phyloP scores from a whole-genome alignment of 345 rosid species.

The Citrus reticulata region DNA sequence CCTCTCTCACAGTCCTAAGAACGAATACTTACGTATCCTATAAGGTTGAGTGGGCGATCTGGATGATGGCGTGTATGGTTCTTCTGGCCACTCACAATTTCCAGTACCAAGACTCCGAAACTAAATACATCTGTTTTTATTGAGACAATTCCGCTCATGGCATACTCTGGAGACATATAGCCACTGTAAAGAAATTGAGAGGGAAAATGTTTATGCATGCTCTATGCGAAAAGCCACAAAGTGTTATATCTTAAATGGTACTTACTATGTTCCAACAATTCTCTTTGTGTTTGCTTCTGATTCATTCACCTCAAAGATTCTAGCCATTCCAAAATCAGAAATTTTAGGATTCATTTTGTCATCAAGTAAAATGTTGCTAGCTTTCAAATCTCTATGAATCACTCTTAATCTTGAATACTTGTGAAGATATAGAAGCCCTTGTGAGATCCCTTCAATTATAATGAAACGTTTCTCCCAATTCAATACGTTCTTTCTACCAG shows the following conservation, averaged over 20 bases:
- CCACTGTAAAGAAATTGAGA: not conserved
- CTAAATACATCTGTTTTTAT: constrained; percentile 8
- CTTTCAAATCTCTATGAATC: constrained; percentile 13
- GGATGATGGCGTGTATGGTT: not conserved
- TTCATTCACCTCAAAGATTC: not conserved
- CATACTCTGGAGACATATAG: constrained; percentile 16
- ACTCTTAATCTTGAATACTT: constrained; percentile 2
- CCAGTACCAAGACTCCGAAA: constrained; percentile 16
- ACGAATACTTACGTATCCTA: constrained; percentile 11
- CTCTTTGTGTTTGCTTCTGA: constrained; percentile 2
- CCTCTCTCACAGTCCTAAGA: too few species aligned
- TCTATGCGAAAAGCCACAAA: not conserved
- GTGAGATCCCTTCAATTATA: constrained; percentile 15
- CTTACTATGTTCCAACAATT: constrained; percentile 17
- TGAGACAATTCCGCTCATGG: constrained; percentile 4
- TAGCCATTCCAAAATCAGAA: constrained; percentile 13
- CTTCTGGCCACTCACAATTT: constrained; percentile 12
- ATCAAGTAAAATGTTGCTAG: constrained; percentile 14
- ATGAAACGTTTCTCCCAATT: constrained; percentile 11
- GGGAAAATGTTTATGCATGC: not conserved
- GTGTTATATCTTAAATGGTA: not conserved
- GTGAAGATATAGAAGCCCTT: constrained; percentile 18
- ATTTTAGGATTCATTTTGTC: constrained; percentile 14
- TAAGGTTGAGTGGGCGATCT: constrained; percentile 9
- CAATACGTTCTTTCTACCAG: not conserved